phyloP scores from a whole-genome alignment of 495 filamentous ascomycete species.

The Neurospora sp. region DNA sequence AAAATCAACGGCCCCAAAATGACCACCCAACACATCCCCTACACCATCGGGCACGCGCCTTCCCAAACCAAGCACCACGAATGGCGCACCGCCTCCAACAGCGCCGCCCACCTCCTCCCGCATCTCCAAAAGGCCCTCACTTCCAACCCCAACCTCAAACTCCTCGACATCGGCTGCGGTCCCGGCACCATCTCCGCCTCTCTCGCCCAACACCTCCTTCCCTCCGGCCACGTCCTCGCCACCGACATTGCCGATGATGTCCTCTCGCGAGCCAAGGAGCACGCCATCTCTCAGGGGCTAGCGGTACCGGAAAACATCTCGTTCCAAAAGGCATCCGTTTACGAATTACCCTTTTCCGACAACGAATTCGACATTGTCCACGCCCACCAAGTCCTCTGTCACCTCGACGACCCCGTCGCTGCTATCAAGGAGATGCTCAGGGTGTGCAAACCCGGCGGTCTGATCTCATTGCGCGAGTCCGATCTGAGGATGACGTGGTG shows the following conservation, averaged over 20 bases:
- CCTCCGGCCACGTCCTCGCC: conserved; percentile 27
- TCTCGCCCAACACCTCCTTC: conserved; percentile 23
- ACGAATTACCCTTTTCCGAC: conserved; percentile 31
- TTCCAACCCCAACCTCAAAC: conserved; percentile 16
- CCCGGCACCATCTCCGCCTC: conserved; percentile 28
- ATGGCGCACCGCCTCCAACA: conserved; percentile 27
- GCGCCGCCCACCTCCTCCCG: conserved; percentile 24
- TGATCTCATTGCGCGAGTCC: conserved; percentile 33
- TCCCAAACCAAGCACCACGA: conserved; percentile 18
- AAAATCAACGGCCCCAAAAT: neutral
- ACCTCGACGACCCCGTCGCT: conserved; percentile 25
- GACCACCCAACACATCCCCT: neutral
- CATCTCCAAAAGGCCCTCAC: conserved; percentile 13
- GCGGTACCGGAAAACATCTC: conserved; percentile 25
- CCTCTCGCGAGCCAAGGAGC: conserved; percentile 23
- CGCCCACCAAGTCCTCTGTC: conserved; percentile 29
- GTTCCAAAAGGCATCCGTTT: conserved; percentile 27
- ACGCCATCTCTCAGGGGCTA: conserved; percentile 6
- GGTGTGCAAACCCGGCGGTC: conserved; percentile 29
- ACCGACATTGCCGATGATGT: conserved; percentile 30
- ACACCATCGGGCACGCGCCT: conserved; percentile 5
- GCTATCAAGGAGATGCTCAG: conserved; percentile 34
- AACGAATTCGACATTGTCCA: conserved; percentile 32
- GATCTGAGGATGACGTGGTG: conserved; percentile 26
- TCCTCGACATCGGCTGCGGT: conserved; percentile 32